phyloP scores from a whole-genome alignment of 2,329 filamentous ascomycete genomes.

The Cytospora paraplurivora region DNA sequence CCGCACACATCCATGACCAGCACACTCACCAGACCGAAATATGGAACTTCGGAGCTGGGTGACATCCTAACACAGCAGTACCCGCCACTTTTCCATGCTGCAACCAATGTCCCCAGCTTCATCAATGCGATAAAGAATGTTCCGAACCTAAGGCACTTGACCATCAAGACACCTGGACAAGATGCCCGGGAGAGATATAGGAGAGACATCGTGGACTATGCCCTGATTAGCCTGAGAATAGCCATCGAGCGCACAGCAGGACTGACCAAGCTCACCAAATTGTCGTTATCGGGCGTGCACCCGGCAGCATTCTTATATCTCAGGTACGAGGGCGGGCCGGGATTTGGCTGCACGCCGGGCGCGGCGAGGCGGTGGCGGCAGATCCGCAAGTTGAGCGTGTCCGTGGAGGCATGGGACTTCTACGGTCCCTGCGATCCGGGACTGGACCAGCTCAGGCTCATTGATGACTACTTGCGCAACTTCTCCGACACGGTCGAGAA shows the following conservation, averaged over 20 bases:
- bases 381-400: constrained; percentile 72
- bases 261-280: constrained; percentile 64
- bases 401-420: constrained; percentile 71
- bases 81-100: constrained; percentile 84
- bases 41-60: constrained; percentile 76
- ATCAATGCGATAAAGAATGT: constrained; percentile 72
- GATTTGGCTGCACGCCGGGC: constrained; percentile 73
- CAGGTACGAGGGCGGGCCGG: constrained; percentile 62
- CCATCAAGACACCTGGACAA: constrained; percentile 75
- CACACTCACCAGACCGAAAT: constrained; percentile 69
- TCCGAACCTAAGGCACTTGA: constrained; percentile 71
- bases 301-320: constrained; percentile 77
- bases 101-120: constrained; percentile 85
- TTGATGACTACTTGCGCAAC: constrained; percentile 76
- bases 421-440: constrained; percentile 56
- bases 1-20: constrained; percentile 70
- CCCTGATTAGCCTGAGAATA: constrained; percentile 82
- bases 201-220: constrained; percentile 81
- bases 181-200: constrained; percentile 69
- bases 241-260: constrained; percentile 71
- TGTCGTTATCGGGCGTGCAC: constrained; percentile 75
- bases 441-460: constrained; percentile 72
- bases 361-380: constrained; percentile 75
- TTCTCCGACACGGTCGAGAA: constrained; percentile 69
- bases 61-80: constrained; percentile 85